Evolutionary conservation across 2,329 filamentous ascomycete genomes (phyloP), one percentile per base, ranked within the genome.

Genomic region (Trichoderma koningii): DNA sequence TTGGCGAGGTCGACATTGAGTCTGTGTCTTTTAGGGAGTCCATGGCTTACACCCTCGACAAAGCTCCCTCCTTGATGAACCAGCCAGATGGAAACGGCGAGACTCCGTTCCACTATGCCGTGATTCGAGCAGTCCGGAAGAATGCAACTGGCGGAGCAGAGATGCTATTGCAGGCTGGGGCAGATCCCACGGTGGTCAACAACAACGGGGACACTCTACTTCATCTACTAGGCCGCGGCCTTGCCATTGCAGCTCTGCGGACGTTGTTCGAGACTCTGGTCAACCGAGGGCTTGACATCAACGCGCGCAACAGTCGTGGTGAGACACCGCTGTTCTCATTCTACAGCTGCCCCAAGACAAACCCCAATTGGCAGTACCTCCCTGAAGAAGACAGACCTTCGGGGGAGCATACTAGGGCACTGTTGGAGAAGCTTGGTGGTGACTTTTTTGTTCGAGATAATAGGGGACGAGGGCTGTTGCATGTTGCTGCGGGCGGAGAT

Each of bases 391-490:
- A 34, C n/a, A 55, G 6, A 10, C 41, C 19, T 45, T 9, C 14
- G 1, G 14, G n/a, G 3, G 21, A 62, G 38, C n/a, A 44, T 30
- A 19, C 10, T 26, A 62, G 23, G 41, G 38, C 59, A 9, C 23
- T 53, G 50, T 19, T 62, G 5, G 55, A 67, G 14, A 59, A 66
- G 15, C 21, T 69, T 0, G 74, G 71, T 1, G 73, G 69, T 1
- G 73, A 77, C 63, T 72, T 75, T 17, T 62, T 45, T 2, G 73
- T 63, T 4, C 66, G 57, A 23, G 73, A 76, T 56, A 21, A 53
- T 19, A 56, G 55, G 2, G 75, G 76, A 0, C 66, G 71, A 47
- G 69, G 70, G 1, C 44, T 76, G 55, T 55, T 78, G 45, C 75
- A 78, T 53, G 63, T 70, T n/a, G 74, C 71, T 14, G 72, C 69